Base-by-base conservation (phyloP, 2,329 filamentous ascomycete genomes). In the Botrytis paeoniae region DNA sequence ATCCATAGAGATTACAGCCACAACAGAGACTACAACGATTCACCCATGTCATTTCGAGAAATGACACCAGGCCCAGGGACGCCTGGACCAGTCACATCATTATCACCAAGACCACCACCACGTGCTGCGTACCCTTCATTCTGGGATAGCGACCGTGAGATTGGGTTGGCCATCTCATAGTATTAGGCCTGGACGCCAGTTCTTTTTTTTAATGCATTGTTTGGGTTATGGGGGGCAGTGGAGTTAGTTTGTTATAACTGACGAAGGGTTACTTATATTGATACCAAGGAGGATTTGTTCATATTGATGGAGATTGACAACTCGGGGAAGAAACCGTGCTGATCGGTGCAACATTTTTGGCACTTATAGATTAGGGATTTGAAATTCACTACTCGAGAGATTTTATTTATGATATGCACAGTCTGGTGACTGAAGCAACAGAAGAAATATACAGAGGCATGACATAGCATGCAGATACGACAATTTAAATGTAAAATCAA, bases 351-450 rank as follows among this genome's bases (percentile, higher is more conserved):
- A 69, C 29, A 32, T 18, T 32, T 25, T 59, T 32, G n/a, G 37
- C 65, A 59, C 35, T 41, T 57, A 5, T 57, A 5, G 39, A 57
- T 32, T 41, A 37, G 65, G 65, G n/a, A 57, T 43, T 43, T 69
- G 73, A 60, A 75, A 74, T 54, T 78, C 78, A 14, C 71, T 76
- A 54, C 78, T 74, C 57, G 76, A 48, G 22, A 66, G 61, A 37
- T 29, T 51, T 54, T 54, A 54, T n/a, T 66, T 37, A 66, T 43
- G 61, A 54, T 25, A 66, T 35, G 35, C 32, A 57, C 60, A 51
- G 51, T 61, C 51, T 39, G 39, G n/a, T 45, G 62, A 72, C 39
- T 72, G 70, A 43, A 35, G 70, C 32, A 63, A 48, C 22, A 35
- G 48, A 66, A 59, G 59, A 41, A 48, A 54, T 41, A 66, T 10